A percentile compares a stretch with the other conserved stretches of the same genome.
These are phyloP conservation scores for Boletus sp. DNA, from an alignment of 1,284 basidiomycete genomes.

Conservation along the genomic window DNA sequence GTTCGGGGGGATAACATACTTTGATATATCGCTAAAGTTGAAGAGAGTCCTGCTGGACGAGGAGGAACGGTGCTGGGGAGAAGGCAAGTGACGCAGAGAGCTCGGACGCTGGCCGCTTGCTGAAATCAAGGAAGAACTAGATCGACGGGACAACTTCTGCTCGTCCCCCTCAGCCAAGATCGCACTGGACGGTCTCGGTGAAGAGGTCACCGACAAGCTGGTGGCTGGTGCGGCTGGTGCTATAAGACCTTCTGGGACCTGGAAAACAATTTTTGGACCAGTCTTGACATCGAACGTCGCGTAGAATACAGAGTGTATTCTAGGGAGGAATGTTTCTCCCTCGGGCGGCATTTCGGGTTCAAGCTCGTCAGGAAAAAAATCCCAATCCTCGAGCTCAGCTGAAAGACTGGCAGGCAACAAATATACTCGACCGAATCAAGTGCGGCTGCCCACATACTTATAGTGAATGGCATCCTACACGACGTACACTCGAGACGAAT, in stretches of 20 bases:
- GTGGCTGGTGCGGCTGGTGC: constrained; percentile 34
- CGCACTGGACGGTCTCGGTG: constrained; percentile 47
- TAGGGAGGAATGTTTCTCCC: constrained; percentile 68
- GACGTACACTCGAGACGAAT: neutral
- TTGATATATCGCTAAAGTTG: constrained; percentile 87
- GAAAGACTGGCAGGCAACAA: neutral
- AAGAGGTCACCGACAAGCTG: constrained; percentile 36
- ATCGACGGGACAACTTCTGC: constrained; percentile 38
- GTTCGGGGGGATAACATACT: constrained; percentile 90
- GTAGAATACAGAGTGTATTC: constrained; percentile 85
- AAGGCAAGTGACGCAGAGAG: constrained; percentile 40
- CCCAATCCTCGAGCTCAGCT: neutral
- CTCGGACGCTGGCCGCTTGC: constrained; percentile 40
- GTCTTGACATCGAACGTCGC: constrained; percentile 79
- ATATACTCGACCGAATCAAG: too few species aligned
- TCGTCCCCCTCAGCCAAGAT: constrained; percentile 38
- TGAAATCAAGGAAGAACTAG: constrained; percentile 46
- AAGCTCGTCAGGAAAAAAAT: neutral
- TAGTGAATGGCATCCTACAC: neutral
- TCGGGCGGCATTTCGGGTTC: constrained; percentile 40
- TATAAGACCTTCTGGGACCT: constrained; percentile 87
- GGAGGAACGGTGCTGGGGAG: constrained; percentile 47
- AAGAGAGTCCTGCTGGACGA: constrained; percentile 63
- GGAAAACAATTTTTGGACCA: constrained; percentile 84
- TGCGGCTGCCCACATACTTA: neutral